A percentile compares a stretch with the other conserved stretches of the same genome.
These are phyloP conservation scores for Dentipellis fragilis DNA, from an alignment of 768 basidiomycete species.

Conservation along the genomic window DNA sequence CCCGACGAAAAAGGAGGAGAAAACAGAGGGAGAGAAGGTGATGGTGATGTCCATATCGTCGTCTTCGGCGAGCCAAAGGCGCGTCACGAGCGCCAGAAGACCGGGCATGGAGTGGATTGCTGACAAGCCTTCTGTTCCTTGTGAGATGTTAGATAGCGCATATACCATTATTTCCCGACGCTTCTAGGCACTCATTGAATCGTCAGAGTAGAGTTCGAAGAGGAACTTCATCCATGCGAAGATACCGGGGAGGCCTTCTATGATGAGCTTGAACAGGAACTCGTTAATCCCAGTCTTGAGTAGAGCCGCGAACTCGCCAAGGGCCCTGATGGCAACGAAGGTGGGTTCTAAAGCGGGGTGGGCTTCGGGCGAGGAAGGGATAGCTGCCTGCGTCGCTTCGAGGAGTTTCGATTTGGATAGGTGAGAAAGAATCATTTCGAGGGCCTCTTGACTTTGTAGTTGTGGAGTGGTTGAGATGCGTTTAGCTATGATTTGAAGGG, in stretches of 20 bases:
- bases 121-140: slow-evolving; percentile 18
- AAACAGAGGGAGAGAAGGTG: slow-evolving; percentile 16
- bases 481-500: neutral
- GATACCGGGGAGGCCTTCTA: slow-evolving; percentile 24
- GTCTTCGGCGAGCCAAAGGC: slow-evolving; percentile 26
- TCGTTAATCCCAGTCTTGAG: slow-evolving; percentile 11
- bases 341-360: slow-evolving; percentile 17
- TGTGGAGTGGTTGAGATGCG: neutral
- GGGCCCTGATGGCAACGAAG: slow-evolving; percentile 23
- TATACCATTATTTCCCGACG: slow-evolving; percentile 18
- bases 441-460: neutral
- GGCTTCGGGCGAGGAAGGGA: neutral
- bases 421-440: neutral
- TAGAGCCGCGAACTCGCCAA: slow-evolving; percentile 21
- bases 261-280: slow-evolving; percentile 15
- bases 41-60: slow-evolving; percentile 9
- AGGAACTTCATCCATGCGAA: slow-evolving; percentile 29
- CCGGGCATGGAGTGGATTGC: slow-evolving; percentile 22
- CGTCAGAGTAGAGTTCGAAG: slow-evolving; percentile 18
- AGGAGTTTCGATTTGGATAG: neutral
- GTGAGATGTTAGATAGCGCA: slow-evolving; percentile 20
- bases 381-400: neutral
- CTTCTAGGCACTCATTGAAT: slow-evolving; percentile 7
- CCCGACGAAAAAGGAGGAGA: slow-evolving; percentile 22
- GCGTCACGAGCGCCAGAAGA: slow-evolving; percentile 26